These are phyloP conservation scores for Candida maltosa DNA, from an alignment of 805 yeast genomes.

Conservation along the genomic window DNA sequence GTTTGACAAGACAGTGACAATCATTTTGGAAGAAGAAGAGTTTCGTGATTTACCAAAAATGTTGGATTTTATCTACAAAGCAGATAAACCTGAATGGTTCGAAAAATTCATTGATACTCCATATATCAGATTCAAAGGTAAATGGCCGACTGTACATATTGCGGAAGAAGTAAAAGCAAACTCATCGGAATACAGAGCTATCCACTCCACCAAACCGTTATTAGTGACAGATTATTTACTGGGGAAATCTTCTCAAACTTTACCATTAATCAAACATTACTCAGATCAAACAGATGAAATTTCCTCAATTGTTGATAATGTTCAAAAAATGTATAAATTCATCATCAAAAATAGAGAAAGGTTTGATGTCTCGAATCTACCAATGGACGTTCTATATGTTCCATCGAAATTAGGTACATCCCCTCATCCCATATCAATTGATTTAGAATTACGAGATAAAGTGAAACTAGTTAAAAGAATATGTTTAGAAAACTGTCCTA, in stretches of 20 bases:
- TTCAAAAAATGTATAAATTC: slow-evolving; percentile 18
- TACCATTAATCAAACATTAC: slow-evolving; percentile 3
- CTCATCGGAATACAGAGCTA: no score
- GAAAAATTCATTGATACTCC: slow-evolving; percentile 15
- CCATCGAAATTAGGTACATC: slow-evolving; percentile 31
- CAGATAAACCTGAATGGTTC: slow-evolving; percentile 14
- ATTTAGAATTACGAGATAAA: slow-evolving; percentile 20
- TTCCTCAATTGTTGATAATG: slow-evolving; percentile 9
- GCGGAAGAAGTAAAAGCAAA: slow-evolving; percentile 22
- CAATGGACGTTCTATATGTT: slow-evolving; percentile 30
- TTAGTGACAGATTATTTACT: background rate
- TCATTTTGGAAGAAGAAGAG: slow-evolving; percentile 25
- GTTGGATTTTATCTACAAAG: slow-evolving; percentile 27
- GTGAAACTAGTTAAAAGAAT: slow-evolving; percentile 21
- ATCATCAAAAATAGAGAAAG: slow-evolving; percentile 13
- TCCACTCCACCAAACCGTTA: slow-evolving; percentile 1
- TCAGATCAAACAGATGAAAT: background rate
- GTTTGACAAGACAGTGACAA: slow-evolving; percentile 13
- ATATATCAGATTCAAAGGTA: slow-evolving; percentile 17
- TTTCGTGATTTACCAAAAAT: slow-evolving; percentile 19
- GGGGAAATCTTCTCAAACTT: background rate
- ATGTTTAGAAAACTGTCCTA: slow-evolving; percentile 17
- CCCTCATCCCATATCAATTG: slow-evolving; percentile 22
- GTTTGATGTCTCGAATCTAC: slow-evolving; percentile 19
- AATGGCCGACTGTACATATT: slow-evolving; percentile 36